These are phyloP conservation scores for Verruconis gallopava DNA, from an alignment of 2,329 filamentous ascomycete genomes.

Conservation along the genomic window DNA sequence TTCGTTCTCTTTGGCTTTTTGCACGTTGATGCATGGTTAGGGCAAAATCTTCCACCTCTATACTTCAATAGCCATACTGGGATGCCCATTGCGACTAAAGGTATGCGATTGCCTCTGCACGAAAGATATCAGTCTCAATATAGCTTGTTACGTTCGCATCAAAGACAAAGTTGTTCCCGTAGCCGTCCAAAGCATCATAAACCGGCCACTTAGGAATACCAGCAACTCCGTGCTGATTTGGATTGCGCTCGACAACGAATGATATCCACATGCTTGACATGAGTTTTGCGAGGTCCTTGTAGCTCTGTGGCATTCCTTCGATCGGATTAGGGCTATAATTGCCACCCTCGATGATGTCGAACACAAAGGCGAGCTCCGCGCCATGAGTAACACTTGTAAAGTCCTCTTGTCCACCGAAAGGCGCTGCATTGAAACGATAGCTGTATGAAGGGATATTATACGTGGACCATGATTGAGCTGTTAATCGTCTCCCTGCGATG, in stretches of 20 bases:
- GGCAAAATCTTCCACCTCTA: no score
- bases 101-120: slow-evolving; percentile 29
- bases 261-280: slow-evolving; percentile 34
- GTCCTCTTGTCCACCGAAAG: background rate
- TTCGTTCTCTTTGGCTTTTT: no score
- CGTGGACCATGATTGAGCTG: slow-evolving; percentile 38
- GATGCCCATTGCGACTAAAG: background rate
- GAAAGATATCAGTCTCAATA: slow-evolving; percentile 31
- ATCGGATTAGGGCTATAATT: slow-evolving; percentile 26
- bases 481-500: slow-evolving; percentile 42
- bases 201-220: slow-evolving; percentile 23
- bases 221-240: slow-evolving; percentile 19
- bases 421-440: slow-evolving; percentile 48
- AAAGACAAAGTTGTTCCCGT: slow-evolving; percentile 31
- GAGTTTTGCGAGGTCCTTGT: slow-evolving; percentile 26
- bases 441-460: slow-evolving; percentile 40
- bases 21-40: no score
- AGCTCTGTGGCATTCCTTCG: slow-evolving; percentile 23
- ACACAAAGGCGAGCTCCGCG: slow-evolving; percentile 35
- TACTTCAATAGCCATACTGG: background rate
- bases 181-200: slow-evolving; percentile 21
- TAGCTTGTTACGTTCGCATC: slow-evolving; percentile 30
- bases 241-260: slow-evolving; percentile 30
- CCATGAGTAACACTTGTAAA: slow-evolving; percentile 32
- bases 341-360: slow-evolving; percentile 30